These are phyloP conservation scores for Halenospora varia DNA, from an alignment of 495 filamentous ascomycete species.

Conservation along the genomic window DNA sequence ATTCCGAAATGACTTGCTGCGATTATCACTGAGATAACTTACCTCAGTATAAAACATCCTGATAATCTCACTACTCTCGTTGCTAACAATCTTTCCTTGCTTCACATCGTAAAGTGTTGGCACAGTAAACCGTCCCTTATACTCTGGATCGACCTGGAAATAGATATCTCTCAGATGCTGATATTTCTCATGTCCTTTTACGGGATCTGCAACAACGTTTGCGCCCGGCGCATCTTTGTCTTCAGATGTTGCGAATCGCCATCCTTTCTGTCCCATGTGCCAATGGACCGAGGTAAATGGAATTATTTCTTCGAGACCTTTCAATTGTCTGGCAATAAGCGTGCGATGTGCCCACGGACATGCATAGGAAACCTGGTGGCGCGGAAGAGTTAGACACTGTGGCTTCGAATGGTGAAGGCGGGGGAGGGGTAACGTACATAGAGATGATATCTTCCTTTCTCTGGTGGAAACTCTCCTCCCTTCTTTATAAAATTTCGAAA, in stretches of 20 bases:
- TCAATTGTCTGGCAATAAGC: constrained; percentile 70
- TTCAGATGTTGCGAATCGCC: constrained; percentile 68
- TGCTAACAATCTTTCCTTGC: constrained; percentile 69
- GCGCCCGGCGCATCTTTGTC: constrained; percentile 54
- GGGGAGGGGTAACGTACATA: constrained; percentile 51
- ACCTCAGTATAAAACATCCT: constrained; percentile 56
- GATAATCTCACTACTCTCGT: constrained; percentile 83
- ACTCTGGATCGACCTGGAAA: constrained; percentile 61
- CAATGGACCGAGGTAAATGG: constrained; percentile 66
- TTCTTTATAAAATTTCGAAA: constrained; percentile 69
- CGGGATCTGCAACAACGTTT: constrained; percentile 51
- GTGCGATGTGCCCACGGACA: constrained; percentile 86
- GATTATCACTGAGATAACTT: not conserved
- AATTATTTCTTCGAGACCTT: constrained; percentile 71
- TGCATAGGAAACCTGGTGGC: constrained; percentile 61
- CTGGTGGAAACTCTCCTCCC: constrained; percentile 62
- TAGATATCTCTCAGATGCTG: constrained; percentile 66
- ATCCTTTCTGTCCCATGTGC: constrained; percentile 64
- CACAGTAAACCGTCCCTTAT: constrained; percentile 74
- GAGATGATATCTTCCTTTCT: constrained; percentile 73
- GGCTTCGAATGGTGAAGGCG: too few relatives aligned
- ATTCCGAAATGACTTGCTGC: not conserved
- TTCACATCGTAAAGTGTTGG: constrained; percentile 77
- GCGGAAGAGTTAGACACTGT: constrained; percentile 32
- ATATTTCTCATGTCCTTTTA: constrained; percentile 58